Evolutionary conservation across 176 grass and related monocot genomes (phyloP).

Genomic region (Oryza glaberrima): DNA sequence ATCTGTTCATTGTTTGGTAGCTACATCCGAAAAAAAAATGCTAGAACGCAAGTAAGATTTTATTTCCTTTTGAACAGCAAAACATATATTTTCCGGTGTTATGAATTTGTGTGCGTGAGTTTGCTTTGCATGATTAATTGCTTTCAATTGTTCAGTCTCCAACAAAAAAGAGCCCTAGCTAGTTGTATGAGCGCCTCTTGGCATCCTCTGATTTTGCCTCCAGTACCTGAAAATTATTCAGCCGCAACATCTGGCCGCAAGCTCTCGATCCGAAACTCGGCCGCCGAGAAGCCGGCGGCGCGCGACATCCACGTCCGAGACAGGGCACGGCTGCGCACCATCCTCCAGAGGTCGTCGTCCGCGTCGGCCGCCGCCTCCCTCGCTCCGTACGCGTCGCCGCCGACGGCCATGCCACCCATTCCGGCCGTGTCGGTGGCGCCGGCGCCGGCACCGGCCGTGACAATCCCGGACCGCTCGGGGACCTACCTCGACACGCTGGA

Average conservation of each 20-base stretch:
- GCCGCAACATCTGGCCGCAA: slow-evolving; percentile 25
- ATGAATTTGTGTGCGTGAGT: too few species aligned
- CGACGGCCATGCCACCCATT: not conserved
- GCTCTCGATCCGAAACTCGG: slow-evolving; percentile 14
- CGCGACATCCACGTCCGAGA: slow-evolving; percentile 24
- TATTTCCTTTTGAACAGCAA: too few species aligned
- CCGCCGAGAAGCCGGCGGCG: not conserved
- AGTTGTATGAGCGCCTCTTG: not conserved
- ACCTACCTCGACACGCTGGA: slow-evolving; percentile 37
- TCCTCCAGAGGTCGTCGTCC: slow-evolving; percentile 3
- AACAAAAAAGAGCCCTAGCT: not conserved
- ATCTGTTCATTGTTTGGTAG: too few species aligned
- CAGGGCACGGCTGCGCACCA: slow-evolving; percentile 6
- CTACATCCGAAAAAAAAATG: too few species aligned
- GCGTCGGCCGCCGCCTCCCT: not conserved
- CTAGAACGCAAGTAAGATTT: too few species aligned
- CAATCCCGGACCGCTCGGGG: slow-evolving; percentile 50
- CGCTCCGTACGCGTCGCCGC: not conserved
- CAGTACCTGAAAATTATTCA: not conserved
- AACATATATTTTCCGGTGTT: too few species aligned
- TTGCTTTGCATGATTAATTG: too few species aligned
- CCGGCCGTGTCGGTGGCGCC: not conserved
- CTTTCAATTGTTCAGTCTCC: too few species aligned
- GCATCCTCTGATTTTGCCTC: not conserved
- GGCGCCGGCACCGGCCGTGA: slow-evolving; percentile 26